A percentile compares a stretch with the other conserved stretches of the same genome.
These are phyloP conservation scores for Huntiella moniliformis DNA, from an alignment of 2,329 filamentous ascomycete species.

Conservation along the genomic window DNA sequence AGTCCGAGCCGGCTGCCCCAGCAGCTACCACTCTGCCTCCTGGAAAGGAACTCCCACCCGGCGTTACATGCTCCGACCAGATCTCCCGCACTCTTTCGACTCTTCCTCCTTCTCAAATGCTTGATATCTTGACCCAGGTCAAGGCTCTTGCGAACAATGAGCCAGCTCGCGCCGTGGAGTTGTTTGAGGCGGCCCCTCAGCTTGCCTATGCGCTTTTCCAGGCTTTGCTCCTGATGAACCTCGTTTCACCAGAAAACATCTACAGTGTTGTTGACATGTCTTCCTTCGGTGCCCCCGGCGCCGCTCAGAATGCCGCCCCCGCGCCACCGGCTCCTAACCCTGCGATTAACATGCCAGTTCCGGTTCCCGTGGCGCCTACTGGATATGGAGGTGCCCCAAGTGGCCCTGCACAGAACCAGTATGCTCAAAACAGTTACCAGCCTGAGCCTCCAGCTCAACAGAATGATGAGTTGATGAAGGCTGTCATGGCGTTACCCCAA, in stretches of 20 bases:
- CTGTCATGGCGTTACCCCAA: conserved; percentile 64
- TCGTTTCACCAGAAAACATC: conserved; percentile 72
- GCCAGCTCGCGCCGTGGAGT: conserved; percentile 64
- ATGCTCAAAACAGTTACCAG: conserved; percentile 16
- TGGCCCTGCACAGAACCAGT: conserved; percentile 19
- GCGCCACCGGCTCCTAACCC: conserved; percentile 14
- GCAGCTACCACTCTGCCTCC: conserved; percentile 45
- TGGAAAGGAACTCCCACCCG: conserved; percentile 66
- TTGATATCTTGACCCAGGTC: conserved; percentile 89
- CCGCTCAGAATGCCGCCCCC: conserved; percentile 18
- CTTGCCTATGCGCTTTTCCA: conserved; percentile 91
- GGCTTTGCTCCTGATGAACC: conserved; percentile 75
- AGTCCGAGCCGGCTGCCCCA: conserved; percentile 12
- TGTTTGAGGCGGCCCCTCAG: conserved; percentile 77
- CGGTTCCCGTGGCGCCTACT: not conserved
- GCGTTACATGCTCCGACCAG: conserved; percentile 69
- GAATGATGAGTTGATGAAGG: conserved; percentile 56
- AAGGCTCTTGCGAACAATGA: conserved; percentile 72
- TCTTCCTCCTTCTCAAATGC: conserved; percentile 69
- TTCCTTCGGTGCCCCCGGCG: conserved; percentile 21
- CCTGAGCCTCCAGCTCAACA: conserved; percentile 23
- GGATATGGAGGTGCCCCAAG: not conserved
- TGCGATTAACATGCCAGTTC: not conserved
- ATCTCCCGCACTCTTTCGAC: conserved; percentile 83
- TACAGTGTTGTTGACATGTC: conserved; percentile 55